phyloP scores from a whole-genome alignment of 1,139 yeast genomes.

The Magnusiomyces magnusii region DNA sequence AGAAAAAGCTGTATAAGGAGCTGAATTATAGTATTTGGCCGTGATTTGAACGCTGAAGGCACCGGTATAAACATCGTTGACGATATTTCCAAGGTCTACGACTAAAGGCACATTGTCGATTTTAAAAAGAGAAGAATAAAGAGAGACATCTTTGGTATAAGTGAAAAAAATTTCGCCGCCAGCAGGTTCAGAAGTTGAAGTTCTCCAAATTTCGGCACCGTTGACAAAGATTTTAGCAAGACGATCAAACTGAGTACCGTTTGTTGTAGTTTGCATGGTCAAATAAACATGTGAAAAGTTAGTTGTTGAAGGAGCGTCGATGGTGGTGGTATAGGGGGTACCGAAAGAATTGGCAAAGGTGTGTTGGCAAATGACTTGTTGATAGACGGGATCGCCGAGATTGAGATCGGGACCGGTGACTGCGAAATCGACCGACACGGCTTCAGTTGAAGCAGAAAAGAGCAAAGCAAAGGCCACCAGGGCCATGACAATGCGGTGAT shows the following conservation, averaged over 20 bases:
- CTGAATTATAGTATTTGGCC: conserved; percentile 44
- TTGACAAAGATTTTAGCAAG: conserved; percentile 61
- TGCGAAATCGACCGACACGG: conserved; percentile 7
- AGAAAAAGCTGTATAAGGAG: neutral
- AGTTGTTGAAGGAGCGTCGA: conserved; percentile 35
- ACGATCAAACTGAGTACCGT: conserved; percentile 71
- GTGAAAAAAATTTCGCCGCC: conserved; percentile 38
- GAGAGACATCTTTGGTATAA: conserved; percentile 57
- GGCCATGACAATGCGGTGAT: neutral
- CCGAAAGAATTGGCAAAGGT: conserved; percentile 56
- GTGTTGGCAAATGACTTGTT: conserved; percentile 12
- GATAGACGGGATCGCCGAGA: conserved; percentile 12
- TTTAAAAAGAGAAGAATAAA: conserved; percentile 47
- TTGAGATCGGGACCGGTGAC: conserved; percentile 13
- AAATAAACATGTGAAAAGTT: conserved; percentile 55
- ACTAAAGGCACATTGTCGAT: conserved; percentile 43
- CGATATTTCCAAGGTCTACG: conserved; percentile 49
- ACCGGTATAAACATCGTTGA: conserved; percentile 53
- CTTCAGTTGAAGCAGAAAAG: neutral
- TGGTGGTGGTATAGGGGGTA: conserved; percentile 39
- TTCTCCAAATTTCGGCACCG: conserved; percentile 71
- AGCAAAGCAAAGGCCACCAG: neutral
- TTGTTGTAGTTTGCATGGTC: conserved; percentile 49
- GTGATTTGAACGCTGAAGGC: conserved; percentile 47
- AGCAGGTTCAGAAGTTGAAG: conserved; percentile 78